Percentiles rank a stretch among this genome's conserved stretches.
These are phyloP conservation scores for Paramecium primaurelia DNA, from an alignment of 73 alveolate species.

Conservation along the genomic window DNA sequence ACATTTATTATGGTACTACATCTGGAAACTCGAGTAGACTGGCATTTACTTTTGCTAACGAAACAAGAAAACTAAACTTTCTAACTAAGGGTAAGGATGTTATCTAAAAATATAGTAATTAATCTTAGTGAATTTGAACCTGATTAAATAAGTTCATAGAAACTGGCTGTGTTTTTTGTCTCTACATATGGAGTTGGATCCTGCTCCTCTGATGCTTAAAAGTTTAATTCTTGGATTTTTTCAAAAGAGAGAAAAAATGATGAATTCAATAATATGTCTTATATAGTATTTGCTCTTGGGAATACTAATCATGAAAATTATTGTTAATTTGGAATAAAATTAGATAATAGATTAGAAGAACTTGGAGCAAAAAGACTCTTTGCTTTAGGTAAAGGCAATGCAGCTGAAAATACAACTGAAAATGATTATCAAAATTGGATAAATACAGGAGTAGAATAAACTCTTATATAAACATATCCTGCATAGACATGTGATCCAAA, in stretches of 20 bases:
- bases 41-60: conserved; percentile 13
- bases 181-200: conserved; percentile 61
- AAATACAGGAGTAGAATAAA: background rate
- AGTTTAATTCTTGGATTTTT: conserved; percentile 41
- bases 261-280: background rate
- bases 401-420: conserved; percentile 59
- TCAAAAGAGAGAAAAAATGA: background rate
- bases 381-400: conserved; percentile 50
- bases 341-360: conserved; percentile 29
- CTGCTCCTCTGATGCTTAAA: conserved; percentile 39
- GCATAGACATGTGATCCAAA: background rate
- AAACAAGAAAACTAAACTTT: background rate
- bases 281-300: conserved; percentile 59
- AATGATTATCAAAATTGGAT: conserved; percentile 51
- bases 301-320: conserved; percentile 46
- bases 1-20: conserved; percentile 42
- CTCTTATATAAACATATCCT: background rate
- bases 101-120: background rate
- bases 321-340: conserved; percentile 44
- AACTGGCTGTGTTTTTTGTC: conserved; percentile 32
- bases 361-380: conserved; percentile 48
- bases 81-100: conserved; percentile 20
- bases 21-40: conserved; percentile 58
- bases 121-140: conserved; percentile 58
- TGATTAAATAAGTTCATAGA: background rate